A percentile compares a stretch with the other conserved stretches of the same genome.
Evolutionary conservation across 2,329 filamentous ascomycete species (phyloP).

Genomic region (Verticillium nubilum): DNA sequence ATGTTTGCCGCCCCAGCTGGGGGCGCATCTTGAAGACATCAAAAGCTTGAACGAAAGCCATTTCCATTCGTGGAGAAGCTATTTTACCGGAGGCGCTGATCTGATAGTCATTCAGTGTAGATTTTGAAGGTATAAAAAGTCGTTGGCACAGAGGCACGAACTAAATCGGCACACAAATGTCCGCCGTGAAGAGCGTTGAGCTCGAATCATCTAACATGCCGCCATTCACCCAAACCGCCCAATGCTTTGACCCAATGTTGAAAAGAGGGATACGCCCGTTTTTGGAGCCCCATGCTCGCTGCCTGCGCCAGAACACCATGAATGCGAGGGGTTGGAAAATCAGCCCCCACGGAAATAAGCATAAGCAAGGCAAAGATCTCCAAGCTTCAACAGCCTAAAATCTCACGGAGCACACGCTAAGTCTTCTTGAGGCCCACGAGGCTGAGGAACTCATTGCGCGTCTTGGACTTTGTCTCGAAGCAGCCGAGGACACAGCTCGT

Average conservation of each 20-base stretch:
- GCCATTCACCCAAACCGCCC: conserved; percentile 6
- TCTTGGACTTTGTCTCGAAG: conserved; percentile 89
- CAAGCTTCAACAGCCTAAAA: too few species aligned
- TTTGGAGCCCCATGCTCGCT: conserved; percentile 4
- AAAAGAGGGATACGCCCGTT: conserved; percentile 12
- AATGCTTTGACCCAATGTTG: conserved; percentile 14
- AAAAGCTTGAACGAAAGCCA: too few species aligned
- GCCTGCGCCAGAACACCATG: not conserved
- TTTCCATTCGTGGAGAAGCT: too few species aligned
- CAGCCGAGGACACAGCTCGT: conserved; percentile 98
- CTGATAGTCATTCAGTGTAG: not conserved
- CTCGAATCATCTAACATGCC: conserved; percentile 10
- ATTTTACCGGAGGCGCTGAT: too few species aligned
- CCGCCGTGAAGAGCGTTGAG: conserved; percentile 12
- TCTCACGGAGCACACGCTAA: too few species aligned
- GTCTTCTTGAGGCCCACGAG: conserved; percentile 57
- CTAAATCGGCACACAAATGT: not conserved
- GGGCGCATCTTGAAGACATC: too few species aligned
- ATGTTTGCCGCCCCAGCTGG: too few species aligned
- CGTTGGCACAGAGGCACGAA: not conserved
- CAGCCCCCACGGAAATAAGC: not conserved
- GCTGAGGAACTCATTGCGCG: conserved; percentile 90
- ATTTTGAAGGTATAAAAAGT: not conserved
- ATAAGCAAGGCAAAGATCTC: too few species aligned
- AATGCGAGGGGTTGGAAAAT: not conserved